Base-by-base conservation (phyloP, 768 basidiomycete genomes). In the Pleurotus tuoliensis region DNA sequence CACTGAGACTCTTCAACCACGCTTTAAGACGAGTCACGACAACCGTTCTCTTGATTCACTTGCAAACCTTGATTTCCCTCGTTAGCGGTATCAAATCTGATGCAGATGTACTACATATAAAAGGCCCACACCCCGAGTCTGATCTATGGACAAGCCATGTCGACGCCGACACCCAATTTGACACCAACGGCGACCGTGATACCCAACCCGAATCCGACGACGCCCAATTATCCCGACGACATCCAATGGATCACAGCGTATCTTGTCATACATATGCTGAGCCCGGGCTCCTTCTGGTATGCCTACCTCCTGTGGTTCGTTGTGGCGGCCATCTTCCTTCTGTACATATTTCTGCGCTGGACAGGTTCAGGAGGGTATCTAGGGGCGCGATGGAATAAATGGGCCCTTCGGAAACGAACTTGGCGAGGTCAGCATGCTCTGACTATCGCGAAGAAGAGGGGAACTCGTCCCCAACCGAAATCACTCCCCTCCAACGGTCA, bases 401-500 rank as follows among this genome's bases (percentile, higher is more conserved):
- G 83, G 80, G 64, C 80, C 5, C 57, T 87, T 15, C 77, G 83
- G 15, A 73, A 84, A 41, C 69, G 79, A 48, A 84, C 84, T n/a
- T 82, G 80, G 76, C 72, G 82, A 45, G 80, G 79, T 64, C 76
- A 74, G 52, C 75, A 75, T 41, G 34, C 51, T 11, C 34, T 53
- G 22, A 39, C 37, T 12, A 63, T 71, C 47, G 54, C 62, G 61
- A 57, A 64, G 66, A 52, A 63, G 58, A 20, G 68, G 70, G 34
- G 66, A 70, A 53, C 69, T 69, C 1, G 74, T 73, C 58, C 71
- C 63, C 77, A 81, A 53, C 77, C 80, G 4, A 49, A 64, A 15
- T 72, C 79, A 5, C 66, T 87, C 3, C 86, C 87, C 2, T 81
- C 87, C 48, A 84, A 90, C 62, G 80, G 82, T 0, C 82, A 88